Base-by-base conservation (phyloP, 2,329 filamentous ascomycete species). In the Colletotrichum graminicola region DNA sequence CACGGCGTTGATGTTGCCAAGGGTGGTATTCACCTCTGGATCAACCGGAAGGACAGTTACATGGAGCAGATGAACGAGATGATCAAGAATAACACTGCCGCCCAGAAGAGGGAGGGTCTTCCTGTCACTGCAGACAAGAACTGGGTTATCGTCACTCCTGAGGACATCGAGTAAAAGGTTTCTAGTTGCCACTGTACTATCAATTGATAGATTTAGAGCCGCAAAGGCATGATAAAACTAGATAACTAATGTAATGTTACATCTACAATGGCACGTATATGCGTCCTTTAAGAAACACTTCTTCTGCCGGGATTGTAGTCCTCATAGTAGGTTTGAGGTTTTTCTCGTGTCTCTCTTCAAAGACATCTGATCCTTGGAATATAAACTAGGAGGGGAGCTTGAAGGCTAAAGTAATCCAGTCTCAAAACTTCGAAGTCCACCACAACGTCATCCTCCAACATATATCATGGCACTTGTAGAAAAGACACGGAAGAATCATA, bases 61-160 rank as follows among this genome's bases (percentile, higher is more conserved):
- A 77, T 79, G 72, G 75, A 79, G 69, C 67, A 82, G 70, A 76
- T 84, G 54, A 73, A 80, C 34, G 76, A 73, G 34, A 82, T 84
- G 82, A 82, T 81, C n/a, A 71, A 71, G 56, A 75, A 82, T 3
- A 79, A 76, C 62, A 75, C 79, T 4, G 75, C 75, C 29, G 78
- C 74, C 3, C 83, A 84, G 75, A 74, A 74, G 62, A 75, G 76
- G 66, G 77, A 82, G 55, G 79, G 80, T 1, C 68, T 81, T 11
- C 76, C 78, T 1, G 82, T 83, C 2, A 84, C 82, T 18, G 83
- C 81, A 2, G 76, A 84, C 67, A 83, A 83, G 79, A 84, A 84
- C 75, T 85, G 83, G 83, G 79, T 85, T 4, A 76, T 80, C 5
- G 83, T 84, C 3, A 79, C 75, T 73, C 82, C 83, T 0, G 74